phyloP scores from a whole-genome alignment of 2,329 filamentous ascomycete species.

The Ceratocystis colombiana region DNA sequence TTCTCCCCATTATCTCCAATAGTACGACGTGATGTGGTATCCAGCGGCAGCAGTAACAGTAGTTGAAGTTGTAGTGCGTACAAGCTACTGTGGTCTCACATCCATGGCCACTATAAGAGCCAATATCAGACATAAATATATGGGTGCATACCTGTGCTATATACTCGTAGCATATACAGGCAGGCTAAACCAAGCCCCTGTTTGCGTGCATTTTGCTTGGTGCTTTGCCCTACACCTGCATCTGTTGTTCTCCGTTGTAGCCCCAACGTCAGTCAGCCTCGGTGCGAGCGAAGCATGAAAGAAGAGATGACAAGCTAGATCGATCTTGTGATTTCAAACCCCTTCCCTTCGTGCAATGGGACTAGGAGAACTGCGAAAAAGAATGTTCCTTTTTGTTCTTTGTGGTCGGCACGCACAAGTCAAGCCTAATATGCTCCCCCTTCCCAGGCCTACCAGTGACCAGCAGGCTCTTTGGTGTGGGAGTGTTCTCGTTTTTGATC shows the following conservation, averaged over 20 bases:
- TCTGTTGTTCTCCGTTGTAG: neutral
- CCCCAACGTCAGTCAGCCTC: neutral
- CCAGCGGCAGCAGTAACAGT: no score
- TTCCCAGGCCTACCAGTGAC: no score
- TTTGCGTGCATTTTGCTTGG: neutral
- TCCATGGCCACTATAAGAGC: neutral
- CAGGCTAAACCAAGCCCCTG: neutral
- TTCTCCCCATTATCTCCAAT: neutral
- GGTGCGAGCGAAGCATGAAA: conserved; percentile 10
- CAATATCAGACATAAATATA: neutral
- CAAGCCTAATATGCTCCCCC: no score
- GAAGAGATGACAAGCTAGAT: conserved; percentile 6
- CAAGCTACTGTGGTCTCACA: neutral
- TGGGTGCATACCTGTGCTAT: neutral
- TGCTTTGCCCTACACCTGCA: conserved; percentile 15
- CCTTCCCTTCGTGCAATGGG: neutral
- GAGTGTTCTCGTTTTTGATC: neutral
- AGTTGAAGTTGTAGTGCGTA: neutral
- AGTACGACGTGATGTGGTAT: neutral
- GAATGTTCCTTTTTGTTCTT: neutral
- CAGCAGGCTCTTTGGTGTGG: no score
- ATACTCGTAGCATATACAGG: neutral
- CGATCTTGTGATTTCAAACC: conserved; percentile 2
- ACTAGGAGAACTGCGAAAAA: neutral
- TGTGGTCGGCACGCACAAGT: conserved; percentile 1